A percentile compares a stretch with the other conserved stretches of the same genome.
Conservation (phyloP, 139 green algal species). For the Mesostigma viride region DNA sequence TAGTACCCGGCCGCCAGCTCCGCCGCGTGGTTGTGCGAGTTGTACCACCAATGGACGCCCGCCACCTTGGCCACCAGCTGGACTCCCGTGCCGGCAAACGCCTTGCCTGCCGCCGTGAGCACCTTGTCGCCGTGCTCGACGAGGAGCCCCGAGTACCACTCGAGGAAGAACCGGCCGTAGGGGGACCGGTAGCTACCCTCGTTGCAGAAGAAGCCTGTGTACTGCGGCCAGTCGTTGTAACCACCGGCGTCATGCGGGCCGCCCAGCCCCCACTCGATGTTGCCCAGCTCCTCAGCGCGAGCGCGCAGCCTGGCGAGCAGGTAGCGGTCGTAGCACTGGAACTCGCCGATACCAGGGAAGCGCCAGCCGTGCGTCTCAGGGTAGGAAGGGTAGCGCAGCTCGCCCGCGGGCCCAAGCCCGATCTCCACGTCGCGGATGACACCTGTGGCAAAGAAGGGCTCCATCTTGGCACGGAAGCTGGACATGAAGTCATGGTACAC, state of each 20-base stretch:
- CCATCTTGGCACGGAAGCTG: constrained; percentile 55
- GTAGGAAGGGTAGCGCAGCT: constrained; percentile 92
- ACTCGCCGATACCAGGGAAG: constrained; percentile 94
- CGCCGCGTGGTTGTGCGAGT: constrained; percentile 77
- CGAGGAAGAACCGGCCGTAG: constrained; percentile 91
- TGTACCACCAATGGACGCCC: constrained; percentile 99
- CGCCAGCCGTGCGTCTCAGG: constrained; percentile 59
- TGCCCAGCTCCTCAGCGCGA: constrained; percentile 52
- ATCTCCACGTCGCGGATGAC: constrained; percentile 86
- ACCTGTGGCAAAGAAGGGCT: constrained; percentile 15
- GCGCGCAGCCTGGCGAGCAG: constrained; percentile 71
- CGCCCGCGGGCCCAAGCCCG: constrained; percentile 81
- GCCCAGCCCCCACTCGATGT: constrained; percentile 73
- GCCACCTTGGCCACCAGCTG: constrained; percentile 36
- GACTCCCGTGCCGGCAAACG: constrained; percentile 21
- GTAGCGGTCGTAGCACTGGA: constrained; percentile 94
- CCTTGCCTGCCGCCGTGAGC: constrained; percentile 41
- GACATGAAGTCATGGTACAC: constrained; percentile 85
- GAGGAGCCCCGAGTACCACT: constrained; percentile 81
- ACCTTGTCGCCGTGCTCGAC: constrained; percentile 73
- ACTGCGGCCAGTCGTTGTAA: constrained; percentile 78
- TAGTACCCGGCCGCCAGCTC: constrained; percentile 97
- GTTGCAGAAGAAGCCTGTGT: constrained; percentile 87
- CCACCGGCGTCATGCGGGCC: constrained; percentile 83
- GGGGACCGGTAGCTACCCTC: constrained; percentile 65